Base-by-base conservation (phyloP, 139 green algal genomes). In the Tetradesmus lagerheimii region DNA sequence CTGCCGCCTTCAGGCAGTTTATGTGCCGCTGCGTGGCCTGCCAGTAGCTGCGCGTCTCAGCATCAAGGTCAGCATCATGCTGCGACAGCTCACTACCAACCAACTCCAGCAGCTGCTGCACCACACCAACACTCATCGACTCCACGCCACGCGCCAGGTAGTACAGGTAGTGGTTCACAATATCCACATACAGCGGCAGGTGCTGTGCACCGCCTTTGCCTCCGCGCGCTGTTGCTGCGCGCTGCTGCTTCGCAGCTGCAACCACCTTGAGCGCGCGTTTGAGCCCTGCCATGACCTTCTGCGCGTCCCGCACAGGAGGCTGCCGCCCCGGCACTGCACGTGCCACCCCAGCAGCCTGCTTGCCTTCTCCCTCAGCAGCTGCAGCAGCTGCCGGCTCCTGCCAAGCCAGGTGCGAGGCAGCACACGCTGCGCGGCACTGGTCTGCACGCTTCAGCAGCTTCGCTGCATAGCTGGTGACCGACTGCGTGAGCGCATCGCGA, bases 361-460 rank as follows among this genome's bases (percentile, higher is more conserved):
- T 76, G 43, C 35, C 50, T 41, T 80, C 78, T 4, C 38, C 34
- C 15, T 29, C 53, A 50, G 83, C 83, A 41, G 83, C 53, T 18
- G 83, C 35, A 39, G 35, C 37, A 53, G 83, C 29, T n/a, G 38
- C 1, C 9, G 41, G 27, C 41, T 39, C 41, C 89, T 97, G 95
- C 97, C 97, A 99, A 88, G 96, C 97, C 1, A 99, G 91, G 91
- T 98, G 96, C 5, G 95, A 93, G 80, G 95, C 97, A 9, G 94
- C 81, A 47, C 93, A 95, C 47, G 98, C 94, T 15, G 97, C 97
- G 37, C 91, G 88, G 93, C 96, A 99, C 93, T 99, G 97, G 93
- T 99, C 98, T 3, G 93, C 78, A 27, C 97, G 97, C 57, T 96
- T 95, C 37, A 99, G 95, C 91, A 99, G 93, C 85, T 97, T 96